Percentiles rank a stretch among this genome's conserved stretches.
Evolutionary conservation across 495 filamentous ascomycete genomes (phyloP).

Genomic region (Podospora pseudocomata): DNA sequence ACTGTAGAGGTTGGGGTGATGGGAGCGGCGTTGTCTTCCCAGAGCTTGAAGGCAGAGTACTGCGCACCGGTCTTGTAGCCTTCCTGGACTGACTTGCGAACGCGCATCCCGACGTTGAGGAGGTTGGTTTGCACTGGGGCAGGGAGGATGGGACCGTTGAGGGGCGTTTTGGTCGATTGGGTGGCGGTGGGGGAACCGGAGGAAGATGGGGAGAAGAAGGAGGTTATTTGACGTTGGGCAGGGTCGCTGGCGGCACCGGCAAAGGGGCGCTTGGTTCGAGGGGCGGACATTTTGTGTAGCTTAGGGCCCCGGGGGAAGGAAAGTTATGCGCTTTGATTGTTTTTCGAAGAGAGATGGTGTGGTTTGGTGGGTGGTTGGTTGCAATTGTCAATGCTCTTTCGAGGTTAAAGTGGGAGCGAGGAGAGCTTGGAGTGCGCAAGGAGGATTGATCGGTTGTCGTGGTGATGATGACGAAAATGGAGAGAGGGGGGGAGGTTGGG

Average conservation of each 20-base stretch:
- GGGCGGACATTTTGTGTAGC: conserved; percentile 37
- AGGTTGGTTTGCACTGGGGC: conserved; percentile 68
- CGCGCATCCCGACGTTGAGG: conserved; percentile 83
- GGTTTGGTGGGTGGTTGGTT: not conserved
- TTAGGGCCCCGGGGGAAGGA: not conserved
- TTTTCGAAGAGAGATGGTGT: not conserved
- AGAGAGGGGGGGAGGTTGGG: conserved; percentile 9
- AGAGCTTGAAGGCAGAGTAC: conserved; percentile 45
- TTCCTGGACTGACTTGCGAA: conserved; percentile 86
- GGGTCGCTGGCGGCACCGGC: conserved; percentile 50
- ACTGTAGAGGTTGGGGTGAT: not conserved
- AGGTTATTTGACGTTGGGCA: conserved; percentile 48
- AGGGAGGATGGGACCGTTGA: conserved; percentile 54
- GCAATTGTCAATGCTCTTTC: not conserved
- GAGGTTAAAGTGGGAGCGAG: not conserved
- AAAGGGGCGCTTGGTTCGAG: conserved; percentile 49
- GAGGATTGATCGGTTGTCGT: not conserved
- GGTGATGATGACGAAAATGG: conserved; percentile 1
- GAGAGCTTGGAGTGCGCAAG: not conserved
- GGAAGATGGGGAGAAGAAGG: conserved; percentile 38
- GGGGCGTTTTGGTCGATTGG: conserved; percentile 24
- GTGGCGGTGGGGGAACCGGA: conserved; percentile 6
- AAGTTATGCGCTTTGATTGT: not conserved
- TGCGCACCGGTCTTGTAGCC: conserved; percentile 75
- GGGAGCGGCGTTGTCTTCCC: conserved; percentile 31